These are phyloP conservation scores for Colletotrichum ledebouriae DNA, from an alignment of 2,329 filamentous ascomycete genomes.

Conservation along the genomic window DNA sequence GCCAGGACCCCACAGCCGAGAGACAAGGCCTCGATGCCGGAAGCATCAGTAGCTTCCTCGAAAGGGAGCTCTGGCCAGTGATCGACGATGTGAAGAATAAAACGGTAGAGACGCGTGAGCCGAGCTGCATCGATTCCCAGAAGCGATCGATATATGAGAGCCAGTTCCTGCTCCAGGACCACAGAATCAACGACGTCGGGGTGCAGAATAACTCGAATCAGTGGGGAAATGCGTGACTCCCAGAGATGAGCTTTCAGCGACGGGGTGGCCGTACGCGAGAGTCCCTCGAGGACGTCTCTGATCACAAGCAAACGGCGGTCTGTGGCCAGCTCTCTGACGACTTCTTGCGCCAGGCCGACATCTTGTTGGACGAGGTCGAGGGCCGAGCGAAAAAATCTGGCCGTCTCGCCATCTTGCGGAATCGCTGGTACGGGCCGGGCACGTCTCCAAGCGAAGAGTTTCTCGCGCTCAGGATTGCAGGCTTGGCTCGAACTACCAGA, in stretches of 20 bases:
- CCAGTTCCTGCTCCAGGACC: slow-evolving; percentile 55
- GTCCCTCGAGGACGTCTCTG: slow-evolving; percentile 8
- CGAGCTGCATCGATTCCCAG: slow-evolving; percentile 51
- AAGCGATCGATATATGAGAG: slow-evolving; percentile 52
- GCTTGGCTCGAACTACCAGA: background rate
- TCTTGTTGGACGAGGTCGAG: slow-evolving; percentile 7
- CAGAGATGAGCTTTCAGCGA: background rate
- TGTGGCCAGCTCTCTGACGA: slow-evolving; percentile 23
- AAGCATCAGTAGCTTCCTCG: slow-evolving; percentile 15
- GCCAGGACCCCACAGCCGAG: slow-evolving; percentile 51
- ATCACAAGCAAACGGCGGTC: slow-evolving; percentile 11
- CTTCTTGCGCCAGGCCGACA: slow-evolving; percentile 26
- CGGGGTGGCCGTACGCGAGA: background rate
- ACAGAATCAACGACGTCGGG: slow-evolving; percentile 52
- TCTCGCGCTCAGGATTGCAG: slow-evolving; percentile 10
- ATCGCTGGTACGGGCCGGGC: background rate
- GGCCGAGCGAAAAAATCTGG: slow-evolving; percentile 19
- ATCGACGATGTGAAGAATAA: slow-evolving; percentile 46
- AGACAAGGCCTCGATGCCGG: slow-evolving; percentile 46
- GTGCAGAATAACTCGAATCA: slow-evolving; percentile 55
- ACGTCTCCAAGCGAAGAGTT: slow-evolving; percentile 15
- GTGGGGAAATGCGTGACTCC: slow-evolving; percentile 43
- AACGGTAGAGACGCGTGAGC: slow-evolving; percentile 51
- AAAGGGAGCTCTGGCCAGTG: slow-evolving; percentile 37
- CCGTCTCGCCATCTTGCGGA: background rate